Conservation (phyloP, 2,329 filamentous ascomycete species). For the Calonectria henricotiae region DNA sequence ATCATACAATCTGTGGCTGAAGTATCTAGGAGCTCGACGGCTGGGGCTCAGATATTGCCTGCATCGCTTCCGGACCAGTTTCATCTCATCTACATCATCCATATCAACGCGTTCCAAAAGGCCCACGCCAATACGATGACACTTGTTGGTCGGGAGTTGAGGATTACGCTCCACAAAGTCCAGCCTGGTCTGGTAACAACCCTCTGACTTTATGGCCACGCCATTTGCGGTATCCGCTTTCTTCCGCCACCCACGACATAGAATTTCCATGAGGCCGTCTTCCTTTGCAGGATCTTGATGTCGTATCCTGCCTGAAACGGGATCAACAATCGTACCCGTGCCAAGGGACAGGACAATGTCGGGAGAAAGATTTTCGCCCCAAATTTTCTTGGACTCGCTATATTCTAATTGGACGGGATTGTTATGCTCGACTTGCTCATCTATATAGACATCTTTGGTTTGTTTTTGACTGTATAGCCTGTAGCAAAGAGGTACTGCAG, state of each 20-base stretch:
- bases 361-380: slow-evolving; percentile 16
- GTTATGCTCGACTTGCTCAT: slow-evolving; percentile 31
- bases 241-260: slow-evolving; percentile 11
- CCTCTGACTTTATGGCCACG: background rate
- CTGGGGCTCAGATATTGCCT: background rate
- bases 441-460: slow-evolving; percentile 10
- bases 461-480: slow-evolving; percentile 25
- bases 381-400: slow-evolving; percentile 31
- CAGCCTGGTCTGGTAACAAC: background rate
- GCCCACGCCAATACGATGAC: background rate
- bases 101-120: background rate
- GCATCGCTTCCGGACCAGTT: background rate
- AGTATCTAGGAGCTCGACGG: background rate
- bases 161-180: background rate
- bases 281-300: background rate
- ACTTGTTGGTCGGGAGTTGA: background rate
- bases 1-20: background rate
- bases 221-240: background rate
- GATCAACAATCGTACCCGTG: slow-evolving; percentile 3
- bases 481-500: slow-evolving; percentile 33
- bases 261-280: background rate
- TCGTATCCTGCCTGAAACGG: background rate
- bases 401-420: slow-evolving; percentile 32
- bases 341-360: slow-evolving; percentile 35
- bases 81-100: background rate